Percentiles rank a stretch among this genome's conserved stretches.
These are phyloP conservation scores for Pichia heedii DNA, from an alignment of 805 yeast genomes.

Conservation along the genomic window DNA sequence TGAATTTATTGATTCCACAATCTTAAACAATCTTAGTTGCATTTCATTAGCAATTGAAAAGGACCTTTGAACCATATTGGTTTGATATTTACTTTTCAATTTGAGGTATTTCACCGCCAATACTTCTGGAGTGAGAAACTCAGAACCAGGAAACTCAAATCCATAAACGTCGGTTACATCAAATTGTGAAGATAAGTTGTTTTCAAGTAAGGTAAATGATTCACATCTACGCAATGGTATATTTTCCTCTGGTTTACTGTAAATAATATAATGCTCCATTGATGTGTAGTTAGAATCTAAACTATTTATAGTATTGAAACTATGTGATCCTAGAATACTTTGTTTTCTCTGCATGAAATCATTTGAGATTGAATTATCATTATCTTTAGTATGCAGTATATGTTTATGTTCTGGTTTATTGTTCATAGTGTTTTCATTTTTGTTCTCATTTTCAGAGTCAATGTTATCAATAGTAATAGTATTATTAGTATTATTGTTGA, in stretches of 20 bases:
- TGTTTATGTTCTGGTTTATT: no score
- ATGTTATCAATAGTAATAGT: no score
- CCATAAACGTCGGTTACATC: constrained; percentile 9
- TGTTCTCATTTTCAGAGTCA: no score
- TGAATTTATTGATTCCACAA: neutral
- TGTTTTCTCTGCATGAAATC: neutral
- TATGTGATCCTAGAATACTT: constrained; percentile 7
- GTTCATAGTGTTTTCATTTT: no score
- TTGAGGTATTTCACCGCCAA: constrained; percentile 11
- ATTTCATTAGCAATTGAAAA: neutral
- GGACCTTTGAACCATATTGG: constrained; percentile 7
- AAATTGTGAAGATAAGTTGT: constrained; percentile 4
- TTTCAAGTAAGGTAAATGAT: constrained; percentile 26
- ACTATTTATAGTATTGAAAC: neutral
- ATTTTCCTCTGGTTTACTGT: neutral
- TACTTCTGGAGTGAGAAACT: constrained; percentile 9
- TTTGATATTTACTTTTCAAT: constrained; percentile 9
- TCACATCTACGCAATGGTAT: constrained; percentile 21
- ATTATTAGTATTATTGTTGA: no score
- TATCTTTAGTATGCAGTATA: no score
- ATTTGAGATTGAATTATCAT: no score
- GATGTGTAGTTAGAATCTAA: neutral
- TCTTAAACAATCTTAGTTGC: neutral
- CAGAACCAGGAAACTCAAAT: constrained; percentile 10
- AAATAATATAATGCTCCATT: neutral